Percentiles rank a stretch among this genome's conserved stretches.
Conservation (phyloP, 1,284 basidiomycete genomes). For the Leccinum pachyderme region DNA sequence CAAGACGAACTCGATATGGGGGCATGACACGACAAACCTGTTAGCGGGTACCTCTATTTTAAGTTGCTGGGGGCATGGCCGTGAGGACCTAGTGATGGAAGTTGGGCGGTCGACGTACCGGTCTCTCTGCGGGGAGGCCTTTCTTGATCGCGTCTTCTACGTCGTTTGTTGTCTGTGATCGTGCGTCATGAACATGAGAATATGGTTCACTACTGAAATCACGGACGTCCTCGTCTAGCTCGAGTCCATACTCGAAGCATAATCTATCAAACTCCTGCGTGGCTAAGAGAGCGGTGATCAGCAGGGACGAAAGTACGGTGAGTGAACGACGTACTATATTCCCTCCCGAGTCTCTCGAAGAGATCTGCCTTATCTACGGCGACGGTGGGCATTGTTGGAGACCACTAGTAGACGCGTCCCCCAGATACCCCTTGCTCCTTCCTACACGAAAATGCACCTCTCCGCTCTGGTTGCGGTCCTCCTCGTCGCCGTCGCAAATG, state of each 20-base stretch:
- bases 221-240: constrained; percentile 95
- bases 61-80: constrained; percentile 63
- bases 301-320: constrained; percentile 3
- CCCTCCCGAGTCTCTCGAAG: constrained; percentile 81
- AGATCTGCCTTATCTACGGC: constrained; percentile 95
- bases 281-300: constrained; percentile 49
- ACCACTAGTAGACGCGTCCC: constrained; percentile 3
- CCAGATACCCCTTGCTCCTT: constrained; percentile 14
- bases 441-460: neutral
- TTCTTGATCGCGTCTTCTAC: constrained; percentile 81
- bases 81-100: constrained; percentile 6
- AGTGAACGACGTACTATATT: constrained; percentile 63
- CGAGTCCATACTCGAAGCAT: constrained; percentile 96
- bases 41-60: constrained; percentile 99
- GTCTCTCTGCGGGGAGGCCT: constrained; percentile 78
- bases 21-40: constrained; percentile 45
- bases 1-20: neutral
- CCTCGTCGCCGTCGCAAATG: constrained; percentile 10
- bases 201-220: constrained; percentile 1
- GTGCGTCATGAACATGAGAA: constrained; percentile 2
- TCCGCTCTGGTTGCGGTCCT: constrained; percentile 15
- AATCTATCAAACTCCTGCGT: constrained; percentile 94
- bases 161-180: constrained; percentile 79
- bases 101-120: constrained; percentile 48
- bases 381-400: constrained; percentile 89